phyloP scores from a whole-genome alignment of 2,329 filamentous ascomycete genomes.

The Chalaropsis ovoidea region DNA sequence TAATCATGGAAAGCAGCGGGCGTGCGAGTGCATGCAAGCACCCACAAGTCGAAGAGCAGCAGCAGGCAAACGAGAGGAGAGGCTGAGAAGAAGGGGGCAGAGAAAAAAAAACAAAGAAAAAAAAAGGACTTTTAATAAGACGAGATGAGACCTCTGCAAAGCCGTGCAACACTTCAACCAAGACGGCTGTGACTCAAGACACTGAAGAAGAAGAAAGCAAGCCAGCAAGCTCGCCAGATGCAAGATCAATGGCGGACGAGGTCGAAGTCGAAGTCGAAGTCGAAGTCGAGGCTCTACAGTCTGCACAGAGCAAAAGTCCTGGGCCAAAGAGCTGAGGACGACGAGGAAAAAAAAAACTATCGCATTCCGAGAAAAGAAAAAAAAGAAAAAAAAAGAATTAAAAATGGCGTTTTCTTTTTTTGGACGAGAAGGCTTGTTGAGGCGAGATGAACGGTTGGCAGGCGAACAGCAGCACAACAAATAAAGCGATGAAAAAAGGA shows the following conservation, averaged over 20 bases:
- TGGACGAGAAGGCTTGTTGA: neutral
- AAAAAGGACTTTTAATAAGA: constrained; percentile 2
- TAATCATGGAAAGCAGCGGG: constrained; percentile 28
- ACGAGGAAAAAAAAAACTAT: constrained; percentile 19
- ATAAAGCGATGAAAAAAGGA: neutral
- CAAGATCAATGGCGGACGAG: neutral
- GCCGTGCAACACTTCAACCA: neutral
- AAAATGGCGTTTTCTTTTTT: constrained; percentile 8
- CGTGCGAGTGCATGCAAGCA: constrained; percentile 31
- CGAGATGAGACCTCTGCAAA: neutral
- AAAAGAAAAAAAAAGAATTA: constrained; percentile 12
- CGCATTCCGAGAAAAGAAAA: constrained; percentile 21
- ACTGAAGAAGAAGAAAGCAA: neutral
- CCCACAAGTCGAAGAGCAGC: constrained; percentile 18
- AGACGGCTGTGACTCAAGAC: neutral
- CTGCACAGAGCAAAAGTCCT: constrained; percentile 3
- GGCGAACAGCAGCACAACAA: constrained; percentile 1
- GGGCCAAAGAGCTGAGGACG: constrained; percentile 3
- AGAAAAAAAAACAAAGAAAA: constrained; percentile 13
- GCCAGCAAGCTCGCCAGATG: constrained; percentile 12
- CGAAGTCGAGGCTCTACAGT: neutral
- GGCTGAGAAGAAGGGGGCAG: constrained; percentile 1
- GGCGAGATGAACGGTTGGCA: constrained; percentile 3
- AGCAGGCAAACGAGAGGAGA: constrained; percentile 12
- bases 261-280: too few species aligned